A percentile compares a stretch with the other conserved stretches of the same genome.
Evolutionary conservation across 441 rosid species (phyloP).

Genomic region (Pelargonium myrrhifolium): DNA sequence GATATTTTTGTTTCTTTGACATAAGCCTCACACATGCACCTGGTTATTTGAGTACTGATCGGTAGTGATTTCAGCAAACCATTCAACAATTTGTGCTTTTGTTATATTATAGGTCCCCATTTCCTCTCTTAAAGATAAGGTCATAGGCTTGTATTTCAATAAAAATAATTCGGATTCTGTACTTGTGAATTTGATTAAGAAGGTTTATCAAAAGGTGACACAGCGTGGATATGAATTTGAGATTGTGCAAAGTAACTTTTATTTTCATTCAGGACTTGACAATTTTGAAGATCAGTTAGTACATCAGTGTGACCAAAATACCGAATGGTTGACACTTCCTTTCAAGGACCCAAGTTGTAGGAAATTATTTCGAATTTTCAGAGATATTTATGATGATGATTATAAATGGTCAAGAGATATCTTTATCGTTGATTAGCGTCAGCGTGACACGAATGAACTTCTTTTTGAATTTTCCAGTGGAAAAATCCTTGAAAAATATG

Average conservation of each 20-base stretch:
- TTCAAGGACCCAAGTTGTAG: background rate
- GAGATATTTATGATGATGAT: too few species aligned
- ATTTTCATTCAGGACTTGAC: background rate
- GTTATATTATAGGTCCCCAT: background rate
- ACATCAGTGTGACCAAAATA: background rate
- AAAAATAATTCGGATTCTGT: background rate
- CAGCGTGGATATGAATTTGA: background rate
- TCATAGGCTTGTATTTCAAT: background rate
- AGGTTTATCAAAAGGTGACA: background rate
- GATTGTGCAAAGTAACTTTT: background rate
- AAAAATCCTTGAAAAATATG: background rate
- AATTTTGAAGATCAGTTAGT: background rate
- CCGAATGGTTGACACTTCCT: background rate
- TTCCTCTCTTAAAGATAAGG: background rate
- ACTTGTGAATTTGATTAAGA: background rate
- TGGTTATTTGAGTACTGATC: too few species aligned
- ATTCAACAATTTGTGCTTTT: too few species aligned
- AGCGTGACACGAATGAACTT: background rate
- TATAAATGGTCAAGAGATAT: background rate
- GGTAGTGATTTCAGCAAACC: too few species aligned
- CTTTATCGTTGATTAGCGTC: background rate
- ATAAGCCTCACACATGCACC: too few species aligned
- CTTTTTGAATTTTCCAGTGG: background rate
- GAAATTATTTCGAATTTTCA: background rate
- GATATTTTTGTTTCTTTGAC: too few species aligned